These are phyloP conservation scores for Tuber borchii DNA, from an alignment of 495 filamentous ascomycete genomes.

Conservation along the genomic window DNA sequence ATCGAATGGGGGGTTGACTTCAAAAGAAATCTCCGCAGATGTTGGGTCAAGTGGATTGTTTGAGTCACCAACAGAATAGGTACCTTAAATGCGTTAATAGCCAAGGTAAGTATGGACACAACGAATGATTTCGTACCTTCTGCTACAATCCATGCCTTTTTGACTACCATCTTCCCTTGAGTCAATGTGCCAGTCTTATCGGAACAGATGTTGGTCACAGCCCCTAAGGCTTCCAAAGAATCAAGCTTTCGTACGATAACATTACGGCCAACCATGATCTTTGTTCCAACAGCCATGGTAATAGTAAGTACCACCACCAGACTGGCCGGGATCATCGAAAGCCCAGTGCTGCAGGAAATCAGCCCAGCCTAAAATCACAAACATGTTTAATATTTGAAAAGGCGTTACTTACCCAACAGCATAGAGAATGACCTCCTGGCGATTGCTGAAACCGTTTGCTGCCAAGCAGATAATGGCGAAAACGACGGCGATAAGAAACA, in stretches of 20 bases:
- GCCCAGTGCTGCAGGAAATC: constrained; percentile 48
- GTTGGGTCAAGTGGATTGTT: constrained; percentile 54
- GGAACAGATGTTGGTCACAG: constrained; percentile 65
- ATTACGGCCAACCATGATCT: constrained; percentile 48
- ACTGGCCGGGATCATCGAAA: constrained; percentile 54
- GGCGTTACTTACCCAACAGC: constrained; percentile 46
- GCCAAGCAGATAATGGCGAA: constrained; percentile 51
- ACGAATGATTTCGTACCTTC: constrained; percentile 42
- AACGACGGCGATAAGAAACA: constrained; percentile 49
- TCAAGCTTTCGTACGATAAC: constrained; percentile 51
- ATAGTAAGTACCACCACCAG: constrained; percentile 53
- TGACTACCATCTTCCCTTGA: constrained; percentile 58
- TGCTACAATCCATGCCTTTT: constrained; percentile 51
- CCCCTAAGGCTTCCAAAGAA: constrained; percentile 57
- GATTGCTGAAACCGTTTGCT: constrained; percentile 47
- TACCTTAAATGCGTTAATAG: constrained; percentile 35
- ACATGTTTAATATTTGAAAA: neutral
- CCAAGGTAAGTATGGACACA: neutral
- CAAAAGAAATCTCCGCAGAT: constrained; percentile 50
- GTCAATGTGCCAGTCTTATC: constrained; percentile 69
- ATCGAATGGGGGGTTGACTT: constrained; percentile 44
- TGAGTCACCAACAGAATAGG: constrained; percentile 54
- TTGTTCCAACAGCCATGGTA: constrained; percentile 52
- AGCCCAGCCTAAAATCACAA: constrained; percentile 5
- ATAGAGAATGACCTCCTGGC: constrained; percentile 50